Evolutionary conservation across 352 stramenopile species (phyloP), one percentile per base, ranked within the genome.

Genomic region (Aphanomyces invadans): DNA sequence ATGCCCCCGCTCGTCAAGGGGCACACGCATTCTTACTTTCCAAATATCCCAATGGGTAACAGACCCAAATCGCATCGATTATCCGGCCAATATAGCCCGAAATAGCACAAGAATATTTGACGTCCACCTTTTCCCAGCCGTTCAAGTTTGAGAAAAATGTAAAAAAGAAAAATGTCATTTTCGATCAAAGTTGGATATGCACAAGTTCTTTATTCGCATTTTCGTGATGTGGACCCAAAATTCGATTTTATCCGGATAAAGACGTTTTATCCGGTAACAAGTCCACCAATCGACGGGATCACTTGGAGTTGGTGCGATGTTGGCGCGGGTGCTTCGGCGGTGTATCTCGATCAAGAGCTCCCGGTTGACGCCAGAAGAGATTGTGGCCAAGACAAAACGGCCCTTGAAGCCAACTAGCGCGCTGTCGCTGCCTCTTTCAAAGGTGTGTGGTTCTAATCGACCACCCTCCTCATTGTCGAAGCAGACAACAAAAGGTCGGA

Each of bases 281-380:
- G 46, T n/a, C n/a, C n/a, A 54, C 46, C 46, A 54, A 29, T 54
- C 46, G 25, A 54, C 21, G 2, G 15, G 19, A 69, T 59, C n/a
- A n/a, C n/a, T n/a, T n/a, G n/a, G n/a, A n/a, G n/a, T n/a, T n/a
- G n/a, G n/a, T n/a, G n/a, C n/a, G 45, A 25, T 44, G 17, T 17
- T 32, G 5, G 12, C 46, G 23, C 17, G 44, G 26, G 32, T 51
- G 26, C 54, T 55, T 11, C 62, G 44, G 11, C 53, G 64, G 2
- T 55, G 28, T 36, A 62, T 76, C 42, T 72, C 71, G 51, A 74
- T 76, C 56, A 76, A 76, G 69, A 76, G 73, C 36, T 65, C 62
- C 12, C 45, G 44, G 33, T 65, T 75, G 25, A 33, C 69, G 46
- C 25, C 29, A 9, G 62, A 70, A 31, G 57, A 68, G 45, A 66